A percentile compares a stretch with the other conserved stretches of the same genome.
These are phyloP conservation scores for Huntiella moniliformis DNA, from an alignment of 2,329 filamentous ascomycete genomes.

Conservation along the genomic window DNA sequence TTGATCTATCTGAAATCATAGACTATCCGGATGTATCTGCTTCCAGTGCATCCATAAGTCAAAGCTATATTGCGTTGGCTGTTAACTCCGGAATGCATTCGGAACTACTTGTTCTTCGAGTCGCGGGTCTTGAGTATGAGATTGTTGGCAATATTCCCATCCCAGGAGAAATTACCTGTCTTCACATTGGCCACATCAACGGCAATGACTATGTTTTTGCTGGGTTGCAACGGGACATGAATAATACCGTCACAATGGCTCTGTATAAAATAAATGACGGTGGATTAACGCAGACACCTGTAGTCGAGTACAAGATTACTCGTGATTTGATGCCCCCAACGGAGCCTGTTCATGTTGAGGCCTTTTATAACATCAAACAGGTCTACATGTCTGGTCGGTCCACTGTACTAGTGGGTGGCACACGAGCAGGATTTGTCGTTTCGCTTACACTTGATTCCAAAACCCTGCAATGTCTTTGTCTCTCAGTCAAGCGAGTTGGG, in stretches of 20 bases:
- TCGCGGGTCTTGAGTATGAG: neutral
- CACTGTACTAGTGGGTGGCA: slow-evolving; percentile 26
- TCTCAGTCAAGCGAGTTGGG: slow-evolving; percentile 16
- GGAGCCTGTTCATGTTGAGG: slow-evolving; percentile 18
- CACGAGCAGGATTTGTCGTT: slow-evolving; percentile 32
- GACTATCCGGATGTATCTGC: slow-evolving; percentile 17
- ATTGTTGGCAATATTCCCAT: neutral
- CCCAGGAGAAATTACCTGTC: slow-evolving; percentile 28
- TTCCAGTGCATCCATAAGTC: slow-evolving; percentile 25
- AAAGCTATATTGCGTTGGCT: slow-evolving; percentile 24
- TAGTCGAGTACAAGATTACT: slow-evolving; percentile 5
- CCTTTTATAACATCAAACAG: slow-evolving; percentile 27
- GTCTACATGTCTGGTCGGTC: slow-evolving; percentile 16
- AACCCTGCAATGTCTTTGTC: slow-evolving; percentile 3
- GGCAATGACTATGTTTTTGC: slow-evolving; percentile 15
- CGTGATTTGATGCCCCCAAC: neutral
- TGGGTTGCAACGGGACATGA: slow-evolving; percentile 16
- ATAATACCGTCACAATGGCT: slow-evolving; percentile 3
- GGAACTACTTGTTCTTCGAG: slow-evolving; percentile 1
- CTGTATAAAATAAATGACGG: slow-evolving; percentile 7
- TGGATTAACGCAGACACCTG: neutral
- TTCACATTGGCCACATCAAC: slow-evolving; percentile 18
- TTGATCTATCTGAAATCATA: slow-evolving; percentile 19
- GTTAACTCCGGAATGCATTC: slow-evolving; percentile 16
- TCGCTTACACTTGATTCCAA: slow-evolving; percentile 17